Evolutionary conservation across 1,284 basidiomycete genomes (phyloP).

Genomic region (Cryptococcus maquisensis): DNA sequence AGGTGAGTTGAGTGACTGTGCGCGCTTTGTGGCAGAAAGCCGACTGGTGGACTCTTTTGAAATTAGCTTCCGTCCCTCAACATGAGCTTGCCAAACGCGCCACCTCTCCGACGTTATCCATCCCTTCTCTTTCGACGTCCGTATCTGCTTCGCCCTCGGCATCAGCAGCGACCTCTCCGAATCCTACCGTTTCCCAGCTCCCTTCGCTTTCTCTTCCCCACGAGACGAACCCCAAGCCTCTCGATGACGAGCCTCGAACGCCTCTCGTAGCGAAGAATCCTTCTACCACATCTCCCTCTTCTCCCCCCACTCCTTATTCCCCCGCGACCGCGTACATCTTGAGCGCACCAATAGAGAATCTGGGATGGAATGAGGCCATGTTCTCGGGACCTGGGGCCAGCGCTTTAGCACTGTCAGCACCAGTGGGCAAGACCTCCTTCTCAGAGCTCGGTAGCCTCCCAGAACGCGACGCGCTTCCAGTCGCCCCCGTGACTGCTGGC

Average conservation of each 20-base stretch:
- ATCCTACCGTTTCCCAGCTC: not conserved
- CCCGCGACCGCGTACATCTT: conserved; percentile 24
- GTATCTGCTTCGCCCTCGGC: not conserved
- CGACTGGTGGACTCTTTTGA: too few relatives aligned
- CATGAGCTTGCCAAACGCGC: too few relatives aligned
- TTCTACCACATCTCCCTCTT: not conserved
- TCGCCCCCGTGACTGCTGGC: not conserved
- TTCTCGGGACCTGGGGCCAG: not conserved
- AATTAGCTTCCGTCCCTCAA: too few relatives aligned
- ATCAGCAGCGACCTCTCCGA: not conserved
- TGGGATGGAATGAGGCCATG: conserved; percentile 6
- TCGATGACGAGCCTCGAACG: not conserved
- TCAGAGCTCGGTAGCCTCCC: too few relatives aligned
- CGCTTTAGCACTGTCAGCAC: too few relatives aligned
- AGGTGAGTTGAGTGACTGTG: not conserved
- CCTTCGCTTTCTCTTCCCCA: not conserved
- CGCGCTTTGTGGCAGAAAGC: not conserved
- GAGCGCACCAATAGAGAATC: conserved; percentile 3
- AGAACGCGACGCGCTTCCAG: too few relatives aligned
- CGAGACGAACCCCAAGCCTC: not conserved
- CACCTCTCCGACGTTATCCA: not conserved
- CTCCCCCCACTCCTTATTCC: conserved; percentile 18
- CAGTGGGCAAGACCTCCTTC: too few relatives aligned
- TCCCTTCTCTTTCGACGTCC: not conserved
- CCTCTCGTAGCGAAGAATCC: not conserved